A percentile compares a stretch with the other conserved stretches of the same genome.
Evolutionary conservation across 75 land plant genomes (phyloP).

Genomic region (Selaginella tamariscina): DNA sequence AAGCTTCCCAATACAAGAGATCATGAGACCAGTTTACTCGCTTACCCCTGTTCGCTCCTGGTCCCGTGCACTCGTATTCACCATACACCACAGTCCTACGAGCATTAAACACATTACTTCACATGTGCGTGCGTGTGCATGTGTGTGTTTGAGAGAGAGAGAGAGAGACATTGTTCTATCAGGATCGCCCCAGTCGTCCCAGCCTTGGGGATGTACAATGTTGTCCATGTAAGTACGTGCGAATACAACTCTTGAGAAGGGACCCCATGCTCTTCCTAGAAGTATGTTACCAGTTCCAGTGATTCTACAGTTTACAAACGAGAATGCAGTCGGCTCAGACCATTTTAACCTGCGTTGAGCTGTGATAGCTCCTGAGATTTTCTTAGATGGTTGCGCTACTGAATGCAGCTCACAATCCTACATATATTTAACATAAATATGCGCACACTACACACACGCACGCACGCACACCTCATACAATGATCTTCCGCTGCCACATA

Average conservation of each 20-base stretch:
- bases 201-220: slow-evolving; percentile 64
- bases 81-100: slow-evolving; percentile 15
- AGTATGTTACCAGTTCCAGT: slow-evolving; percentile 61
- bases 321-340: slow-evolving; percentile 59
- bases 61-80: slow-evolving; percentile 16
- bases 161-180: slow-evolving; percentile 47
- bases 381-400: slow-evolving; percentile 42
- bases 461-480: slow-evolving; percentile 41
- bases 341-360: slow-evolving; percentile 53
- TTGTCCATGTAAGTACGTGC: slow-evolving; percentile 48
- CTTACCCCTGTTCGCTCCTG: slow-evolving; percentile 6
- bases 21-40: slow-evolving; percentile 11
- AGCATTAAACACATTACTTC: background rate
- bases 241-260: slow-evolving; percentile 58
- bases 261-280: slow-evolving; percentile 82
- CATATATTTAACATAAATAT: background rate
- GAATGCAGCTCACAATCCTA: slow-evolving; percentile 59
- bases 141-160: background rate
- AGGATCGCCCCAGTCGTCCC: slow-evolving; percentile 73
- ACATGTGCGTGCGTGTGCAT: background rate
- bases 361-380: slow-evolving; percentile 55
- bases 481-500: slow-evolving; percentile 70
- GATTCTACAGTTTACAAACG: slow-evolving; percentile 54
- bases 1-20: background rate
- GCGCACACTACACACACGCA: background rate